phyloP scores from a whole-genome alignment of 2,329 filamentous ascomycete genomes.

The Emmonsiellopsis sp. region DNA sequence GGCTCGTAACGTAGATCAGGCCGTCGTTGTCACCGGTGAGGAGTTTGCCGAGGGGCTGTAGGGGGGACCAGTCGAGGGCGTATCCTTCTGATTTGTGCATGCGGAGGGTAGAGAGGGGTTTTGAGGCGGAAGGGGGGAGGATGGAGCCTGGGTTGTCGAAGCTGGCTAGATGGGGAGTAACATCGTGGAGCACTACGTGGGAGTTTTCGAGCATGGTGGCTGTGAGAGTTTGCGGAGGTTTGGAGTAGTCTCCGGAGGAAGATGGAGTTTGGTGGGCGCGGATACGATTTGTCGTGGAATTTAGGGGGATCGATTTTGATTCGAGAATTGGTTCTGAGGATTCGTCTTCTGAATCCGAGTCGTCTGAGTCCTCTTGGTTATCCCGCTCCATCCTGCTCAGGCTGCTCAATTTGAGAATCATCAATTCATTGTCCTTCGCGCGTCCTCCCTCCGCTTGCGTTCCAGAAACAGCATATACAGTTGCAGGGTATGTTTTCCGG shows the following conservation, averaged over 20 bases:
- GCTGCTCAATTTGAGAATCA: conserved; percentile 94
- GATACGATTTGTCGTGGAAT: conserved; percentile 86
- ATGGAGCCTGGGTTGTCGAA: conserved; percentile 83
- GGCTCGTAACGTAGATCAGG: conserved; percentile 77
- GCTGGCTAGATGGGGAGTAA: conserved; percentile 77
- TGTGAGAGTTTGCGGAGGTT: conserved; percentile 71
- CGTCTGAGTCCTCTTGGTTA: conserved; percentile 53
- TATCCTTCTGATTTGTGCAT: conserved; percentile 94
- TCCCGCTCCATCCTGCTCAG: conserved; percentile 76
- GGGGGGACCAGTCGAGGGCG: conserved; percentile 90
- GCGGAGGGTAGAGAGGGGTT: conserved; percentile 76
- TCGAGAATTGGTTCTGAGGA: conserved; percentile 83
- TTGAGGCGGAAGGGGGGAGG: conserved; percentile 74
- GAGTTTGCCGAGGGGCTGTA: conserved; percentile 72
- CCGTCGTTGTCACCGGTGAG: conserved; percentile 88
- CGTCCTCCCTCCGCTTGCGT: conserved; percentile 76
- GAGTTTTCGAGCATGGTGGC: conserved; percentile 88
- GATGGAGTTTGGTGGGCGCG: conserved; percentile 73
- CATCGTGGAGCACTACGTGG: conserved; percentile 85
- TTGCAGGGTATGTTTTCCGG: conserved; percentile 87
- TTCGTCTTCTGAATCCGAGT: conserved; percentile 48
- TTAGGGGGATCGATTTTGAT: conserved; percentile 77
- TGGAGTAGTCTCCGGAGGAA: conserved; percentile 52
- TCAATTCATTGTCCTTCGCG: conserved; percentile 79
- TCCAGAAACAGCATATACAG: conserved; percentile 87